Conservation (phyloP, 345 rosid genomes). For the Odontarrhena argentea region DNA sequence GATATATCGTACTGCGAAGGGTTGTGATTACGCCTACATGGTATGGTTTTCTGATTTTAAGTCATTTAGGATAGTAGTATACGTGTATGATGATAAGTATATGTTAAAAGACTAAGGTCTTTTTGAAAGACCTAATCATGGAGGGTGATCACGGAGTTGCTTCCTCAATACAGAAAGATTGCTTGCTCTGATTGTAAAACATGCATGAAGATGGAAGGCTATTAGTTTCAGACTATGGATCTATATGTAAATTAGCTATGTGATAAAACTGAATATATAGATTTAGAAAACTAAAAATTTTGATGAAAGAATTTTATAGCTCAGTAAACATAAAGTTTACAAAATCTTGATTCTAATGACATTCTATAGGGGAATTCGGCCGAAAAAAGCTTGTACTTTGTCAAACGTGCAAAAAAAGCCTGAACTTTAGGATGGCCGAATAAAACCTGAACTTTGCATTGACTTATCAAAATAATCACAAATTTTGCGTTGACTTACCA, state of each 20-base stretch:
- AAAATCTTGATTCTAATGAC: not conserved
- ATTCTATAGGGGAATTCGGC: too few relatives aligned
- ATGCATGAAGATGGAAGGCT: conserved; percentile 10
- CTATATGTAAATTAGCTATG: not conserved
- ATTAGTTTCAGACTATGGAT: not conserved
- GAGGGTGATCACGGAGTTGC: conserved; percentile 4
- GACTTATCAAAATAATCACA: too few relatives aligned
- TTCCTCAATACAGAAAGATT: not conserved
- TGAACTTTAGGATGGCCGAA: too few relatives aligned
- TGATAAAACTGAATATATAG: not conserved
- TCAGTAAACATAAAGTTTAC: not conserved
- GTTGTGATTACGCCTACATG: too few relatives aligned
- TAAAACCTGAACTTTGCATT: too few relatives aligned
- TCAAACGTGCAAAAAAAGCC: too few relatives aligned
- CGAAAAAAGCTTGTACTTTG: too few relatives aligned
- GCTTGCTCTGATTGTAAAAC: conserved; percentile 5
- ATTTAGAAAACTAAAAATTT: not conserved
- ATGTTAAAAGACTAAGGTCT: not conserved
- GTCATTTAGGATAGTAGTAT: too few relatives aligned
- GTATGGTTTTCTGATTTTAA: too few relatives aligned
- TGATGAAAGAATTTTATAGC: not conserved
- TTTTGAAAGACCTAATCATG: conserved; percentile 9
- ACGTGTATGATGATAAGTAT: too few relatives aligned
- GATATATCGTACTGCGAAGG: too few relatives aligned
- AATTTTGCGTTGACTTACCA: too few relatives aligned